These are phyloP conservation scores for Casuarina equisetifolia DNA, from an alignment of 306 rosid species.

Conservation along the genomic window DNA sequence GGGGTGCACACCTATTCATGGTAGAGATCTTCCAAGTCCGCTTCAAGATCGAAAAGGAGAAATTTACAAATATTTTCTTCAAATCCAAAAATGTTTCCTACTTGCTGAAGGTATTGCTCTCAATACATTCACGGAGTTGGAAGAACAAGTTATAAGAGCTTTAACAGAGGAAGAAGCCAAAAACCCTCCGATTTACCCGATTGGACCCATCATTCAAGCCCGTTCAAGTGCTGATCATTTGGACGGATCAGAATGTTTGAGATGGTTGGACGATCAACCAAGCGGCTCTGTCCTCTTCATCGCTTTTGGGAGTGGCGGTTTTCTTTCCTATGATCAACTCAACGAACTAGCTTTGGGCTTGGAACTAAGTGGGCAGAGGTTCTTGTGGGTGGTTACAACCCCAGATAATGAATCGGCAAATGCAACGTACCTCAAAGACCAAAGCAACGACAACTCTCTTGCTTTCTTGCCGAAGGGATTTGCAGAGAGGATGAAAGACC, in stretches of 20 bases:
- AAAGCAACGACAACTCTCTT: slow-evolving; percentile 11
- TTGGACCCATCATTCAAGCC: slow-evolving; percentile 35
- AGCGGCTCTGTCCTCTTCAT: too few species aligned
- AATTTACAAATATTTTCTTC: slow-evolving; percentile 9
- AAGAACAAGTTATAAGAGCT: not conserved
- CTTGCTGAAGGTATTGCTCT: slow-evolving; percentile 30
- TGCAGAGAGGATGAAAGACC: not conserved
- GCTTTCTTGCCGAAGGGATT: slow-evolving; percentile 35
- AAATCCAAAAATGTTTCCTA: not conserved
- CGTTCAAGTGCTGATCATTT: slow-evolving; percentile 18
- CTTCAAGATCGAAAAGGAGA: slow-evolving; percentile 10
- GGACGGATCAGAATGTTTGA: slow-evolving; percentile 35
- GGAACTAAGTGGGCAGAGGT: slow-evolving; percentile 12
- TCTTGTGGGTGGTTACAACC: slow-evolving; percentile 37
- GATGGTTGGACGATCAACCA: slow-evolving; percentile 38
- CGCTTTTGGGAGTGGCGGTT: slow-evolving; percentile 32
- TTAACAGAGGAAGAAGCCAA: not conserved
- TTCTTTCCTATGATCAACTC: slow-evolving; percentile 29
- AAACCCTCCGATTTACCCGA: slow-evolving; percentile 18
- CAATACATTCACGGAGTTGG: slow-evolving; percentile 26
- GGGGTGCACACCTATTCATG: slow-evolving; percentile 32
- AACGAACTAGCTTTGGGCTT: slow-evolving; percentile 35
- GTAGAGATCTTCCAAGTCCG: slow-evolving; percentile 10
- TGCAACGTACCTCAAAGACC: slow-evolving; percentile 5
- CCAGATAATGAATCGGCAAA: slow-evolving; percentile 25